phyloP scores from a whole-genome alignment of 2,329 filamentous ascomycete species.

The Metarhizium rileyi region DNA sequence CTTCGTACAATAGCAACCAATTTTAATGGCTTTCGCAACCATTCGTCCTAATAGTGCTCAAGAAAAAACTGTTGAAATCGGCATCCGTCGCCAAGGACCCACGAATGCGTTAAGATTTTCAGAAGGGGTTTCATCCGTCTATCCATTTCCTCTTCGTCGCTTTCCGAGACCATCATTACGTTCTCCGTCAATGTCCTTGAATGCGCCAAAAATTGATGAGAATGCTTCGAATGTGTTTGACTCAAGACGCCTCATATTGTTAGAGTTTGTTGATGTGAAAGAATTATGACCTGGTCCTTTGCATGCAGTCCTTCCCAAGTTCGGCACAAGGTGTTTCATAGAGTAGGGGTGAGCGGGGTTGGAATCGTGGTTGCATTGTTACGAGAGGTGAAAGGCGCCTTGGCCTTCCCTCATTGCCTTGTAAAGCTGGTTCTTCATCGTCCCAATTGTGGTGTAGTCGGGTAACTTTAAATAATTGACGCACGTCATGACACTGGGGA shows the following conservation, averaged over 20 bases:
- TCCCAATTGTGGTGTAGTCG: constrained; percentile 73
- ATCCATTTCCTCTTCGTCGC: constrained; percentile 15
- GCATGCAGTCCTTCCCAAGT: not conserved
- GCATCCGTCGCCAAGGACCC: not conserved
- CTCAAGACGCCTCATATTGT: constrained; percentile 1
- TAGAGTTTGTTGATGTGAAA: not conserved
- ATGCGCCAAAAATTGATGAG: constrained; percentile 13
- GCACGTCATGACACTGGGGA: constrained; percentile 99
- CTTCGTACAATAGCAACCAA: constrained; percentile 2
- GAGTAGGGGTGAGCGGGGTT: not conserved
- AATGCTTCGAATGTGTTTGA: constrained; percentile 2
- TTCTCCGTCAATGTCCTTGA: constrained; percentile 15
- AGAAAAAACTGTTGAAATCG: not conserved
- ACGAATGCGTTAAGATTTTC: constrained; percentile 1
- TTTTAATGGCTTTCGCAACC: not conserved
- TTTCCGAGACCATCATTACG: constrained; percentile 3
- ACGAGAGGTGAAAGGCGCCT: constrained; percentile 94
- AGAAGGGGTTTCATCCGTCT: constrained; percentile 12
- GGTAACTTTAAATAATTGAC: constrained; percentile 98
- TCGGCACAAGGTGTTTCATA: not conserved
- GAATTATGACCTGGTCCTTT: not conserved
- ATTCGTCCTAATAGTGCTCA: not conserved
- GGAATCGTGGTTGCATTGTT: not conserved
- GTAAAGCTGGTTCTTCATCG: constrained; percentile 68
- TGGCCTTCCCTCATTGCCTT: constrained; percentile 92